These are phyloP conservation scores for Fistulinella prunicolor DNA, from an alignment of 768 basidiomycete species.

Conservation along the genomic window DNA sequence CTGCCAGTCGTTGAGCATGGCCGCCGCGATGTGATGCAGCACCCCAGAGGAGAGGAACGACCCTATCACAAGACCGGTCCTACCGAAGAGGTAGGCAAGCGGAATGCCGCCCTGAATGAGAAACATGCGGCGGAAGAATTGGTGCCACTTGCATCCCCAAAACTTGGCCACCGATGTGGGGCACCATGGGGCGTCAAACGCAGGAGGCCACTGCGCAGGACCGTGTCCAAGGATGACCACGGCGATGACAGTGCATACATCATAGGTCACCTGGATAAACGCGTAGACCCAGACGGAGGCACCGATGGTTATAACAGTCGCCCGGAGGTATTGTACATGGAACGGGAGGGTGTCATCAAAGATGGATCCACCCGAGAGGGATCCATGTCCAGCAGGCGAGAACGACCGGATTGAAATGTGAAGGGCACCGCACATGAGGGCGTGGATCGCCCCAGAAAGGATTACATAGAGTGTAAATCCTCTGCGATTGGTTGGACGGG, in stretches of 20 bases:
- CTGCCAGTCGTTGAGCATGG: conserved; percentile 50
- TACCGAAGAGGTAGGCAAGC: conserved; percentile 40
- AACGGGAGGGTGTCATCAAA: conserved; percentile 31
- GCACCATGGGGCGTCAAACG: conserved; percentile 32
- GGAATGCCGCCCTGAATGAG: conserved; percentile 29
- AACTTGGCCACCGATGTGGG: conserved; percentile 35
- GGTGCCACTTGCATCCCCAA: conserved; percentile 40
- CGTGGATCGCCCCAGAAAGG: conserved; percentile 30
- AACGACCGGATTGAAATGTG: conserved; percentile 32
- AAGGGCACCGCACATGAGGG: conserved; percentile 42
- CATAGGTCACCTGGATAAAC: conserved; percentile 38
- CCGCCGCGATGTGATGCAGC: conserved; percentile 50
- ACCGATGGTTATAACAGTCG: conserved; percentile 41
- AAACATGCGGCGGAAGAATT: conserved; percentile 33
- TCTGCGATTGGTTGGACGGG: conserved; percentile 31
- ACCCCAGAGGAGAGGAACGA: conserved; percentile 55
- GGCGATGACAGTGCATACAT: conserved; percentile 21
- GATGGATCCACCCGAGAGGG: conserved; percentile 27
- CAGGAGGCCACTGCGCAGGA: conserved; percentile 31
- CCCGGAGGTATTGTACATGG: conserved; percentile 31
- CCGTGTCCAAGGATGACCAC: conserved; percentile 28
- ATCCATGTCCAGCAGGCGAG: not conserved
- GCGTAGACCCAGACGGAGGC: conserved; percentile 44
- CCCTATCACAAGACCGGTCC: conserved; percentile 47
- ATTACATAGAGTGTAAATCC: conserved; percentile 30